Base-by-base conservation (phyloP, 2,329 filamentous ascomycete species). In the Fusarium lyarnte region DNA sequence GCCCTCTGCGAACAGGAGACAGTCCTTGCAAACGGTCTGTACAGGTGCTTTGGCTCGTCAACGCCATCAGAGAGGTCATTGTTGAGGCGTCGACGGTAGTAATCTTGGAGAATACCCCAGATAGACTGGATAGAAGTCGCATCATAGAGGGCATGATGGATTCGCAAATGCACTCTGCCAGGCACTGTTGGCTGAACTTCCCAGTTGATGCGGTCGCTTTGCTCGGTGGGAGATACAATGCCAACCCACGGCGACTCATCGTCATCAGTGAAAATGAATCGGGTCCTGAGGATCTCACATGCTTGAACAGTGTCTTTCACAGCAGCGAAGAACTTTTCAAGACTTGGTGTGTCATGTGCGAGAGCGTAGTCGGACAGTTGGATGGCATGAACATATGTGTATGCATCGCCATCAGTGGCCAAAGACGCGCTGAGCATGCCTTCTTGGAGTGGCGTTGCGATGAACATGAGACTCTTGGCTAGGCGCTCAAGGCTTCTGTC, bases 361-460 rank as follows among this genome's bases (percentile, higher is more conserved):
- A 55, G 29, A 23, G 68, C 68, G 17, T 41, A 3, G 1, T 58
- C 23, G 6, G 69, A 72, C 0, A 71, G 8, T 17, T 71, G 69
- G 2, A 71, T 55, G 9, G 63, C 41, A 25, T 71, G 69, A 1
- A 31, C 8, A 12, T 72, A 72, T 0, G 68, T 64, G 35, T 71
- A 71, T 14, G 69, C 69, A 9, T 72, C 36, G 11, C 49, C 27
- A 3, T 31, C 52, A 4, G 59, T 58, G n/a, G 69, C 47, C 1
- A 71, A 6, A 1, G 68, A 72, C 13, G 69, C 69, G 8, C 69
- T 71, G 2, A 71, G 57, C 69, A 71, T 71, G 6, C 69, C 63
- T 12, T 72, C 69, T 29, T 71, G 69, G 0, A 71, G 63, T 0
- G 69, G 69, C 1, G 69, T 71, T 8, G 68, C 63, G 2, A 72